Evolutionary conservation across 495 filamentous ascomycete genomes (phyloP).

Genomic region (Aspergillus sparsus): DNA sequence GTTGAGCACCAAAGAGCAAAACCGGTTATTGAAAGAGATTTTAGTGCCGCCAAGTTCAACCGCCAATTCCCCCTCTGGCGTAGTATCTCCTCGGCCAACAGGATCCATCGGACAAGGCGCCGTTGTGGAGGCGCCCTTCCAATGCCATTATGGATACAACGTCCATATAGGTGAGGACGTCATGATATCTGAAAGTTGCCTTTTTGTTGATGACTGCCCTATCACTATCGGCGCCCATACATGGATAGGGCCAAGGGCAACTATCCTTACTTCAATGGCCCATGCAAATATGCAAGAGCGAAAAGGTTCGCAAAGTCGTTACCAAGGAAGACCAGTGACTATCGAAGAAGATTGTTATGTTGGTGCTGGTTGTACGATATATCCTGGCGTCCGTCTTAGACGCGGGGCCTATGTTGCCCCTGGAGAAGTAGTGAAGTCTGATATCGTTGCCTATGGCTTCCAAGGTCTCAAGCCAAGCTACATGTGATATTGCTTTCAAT

Average conservation of each 20-base stretch:
- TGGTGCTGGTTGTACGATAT: conserved; percentile 80
- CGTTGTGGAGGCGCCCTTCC: conserved; percentile 85
- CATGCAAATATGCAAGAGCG: conserved; percentile 74
- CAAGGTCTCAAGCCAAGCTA: conserved; percentile 49
- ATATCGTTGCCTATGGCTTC: conserved; percentile 48
- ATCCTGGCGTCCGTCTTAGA: conserved; percentile 55
- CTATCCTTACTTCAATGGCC: conserved; percentile 75
- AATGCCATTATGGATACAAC: conserved; percentile 95
- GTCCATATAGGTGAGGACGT: conserved; percentile 86
- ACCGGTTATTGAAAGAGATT: conserved; percentile 76
- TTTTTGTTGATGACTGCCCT: conserved; percentile 75
- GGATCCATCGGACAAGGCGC: conserved; percentile 77
- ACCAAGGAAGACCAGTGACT: conserved; percentile 68
- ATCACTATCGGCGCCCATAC: conserved; percentile 75
- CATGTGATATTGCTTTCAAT: conserved; percentile 31
- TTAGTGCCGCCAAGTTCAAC: conserved; percentile 49
- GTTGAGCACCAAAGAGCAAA: conserved; percentile 75
- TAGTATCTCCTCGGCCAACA: conserved; percentile 33
- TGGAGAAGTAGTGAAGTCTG: conserved; percentile 47
- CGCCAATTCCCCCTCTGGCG: conserved; percentile 47
- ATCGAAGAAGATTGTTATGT: conserved; percentile 92
- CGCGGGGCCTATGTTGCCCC: conserved; percentile 49
- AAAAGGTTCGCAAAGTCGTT: conserved; percentile 71
- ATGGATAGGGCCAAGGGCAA: conserved; percentile 86
- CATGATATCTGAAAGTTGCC: conserved; percentile 81